A percentile compares a stretch with the other conserved stretches of the same genome.
These are phyloP conservation scores for Ambrosiella beaveri DNA, from an alignment of 2,329 filamentous ascomycete genomes.

Conservation along the genomic window DNA sequence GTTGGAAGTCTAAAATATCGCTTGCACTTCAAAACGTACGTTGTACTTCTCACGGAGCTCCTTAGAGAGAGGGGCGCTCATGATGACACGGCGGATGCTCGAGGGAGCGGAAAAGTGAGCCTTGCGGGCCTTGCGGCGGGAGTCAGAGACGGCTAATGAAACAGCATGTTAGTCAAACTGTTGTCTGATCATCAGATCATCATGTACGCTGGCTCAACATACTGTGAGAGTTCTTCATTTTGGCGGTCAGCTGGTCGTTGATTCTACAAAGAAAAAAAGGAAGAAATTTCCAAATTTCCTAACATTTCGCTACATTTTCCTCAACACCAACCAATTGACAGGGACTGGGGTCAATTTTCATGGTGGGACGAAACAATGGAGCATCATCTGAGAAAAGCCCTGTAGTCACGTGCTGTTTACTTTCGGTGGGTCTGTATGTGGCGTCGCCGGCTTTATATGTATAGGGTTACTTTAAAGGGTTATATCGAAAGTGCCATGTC, in stretches of 20 bases:
- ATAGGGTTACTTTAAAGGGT: background rate
- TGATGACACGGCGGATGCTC: slow-evolving; percentile 85
- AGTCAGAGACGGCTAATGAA: slow-evolving; percentile 46
- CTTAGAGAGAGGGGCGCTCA: slow-evolving; percentile 90
- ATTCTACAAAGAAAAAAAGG: slow-evolving; percentile 7
- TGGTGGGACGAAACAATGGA: slow-evolving; percentile 5
- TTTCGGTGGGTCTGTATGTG: background rate
- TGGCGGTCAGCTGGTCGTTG: slow-evolving; percentile 10
- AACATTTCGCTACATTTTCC: slow-evolving; percentile 3
- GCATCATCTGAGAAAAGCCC: background rate
- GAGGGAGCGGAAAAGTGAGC: slow-evolving; percentile 94
- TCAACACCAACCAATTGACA: background rate
- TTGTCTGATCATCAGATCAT: background rate
- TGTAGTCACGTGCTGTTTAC: slow-evolving; percentile 5
- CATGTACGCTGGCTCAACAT: background rate
- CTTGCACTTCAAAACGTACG: slow-evolving; percentile 38
- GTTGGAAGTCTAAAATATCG: background rate
- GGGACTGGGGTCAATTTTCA: background rate
- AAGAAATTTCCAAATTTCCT: slow-evolving; percentile 1
- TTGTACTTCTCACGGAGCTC: slow-evolving; percentile 99
- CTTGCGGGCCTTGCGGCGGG: slow-evolving; percentile 97
- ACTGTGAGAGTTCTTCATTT: slow-evolving; percentile 13
- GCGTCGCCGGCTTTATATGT: background rate
- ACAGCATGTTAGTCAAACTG: slow-evolving; percentile 7
- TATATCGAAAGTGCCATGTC: background rate